phyloP scores from a whole-genome alignment of 257 asterid species.

The Solanum tarapatanum region DNA sequence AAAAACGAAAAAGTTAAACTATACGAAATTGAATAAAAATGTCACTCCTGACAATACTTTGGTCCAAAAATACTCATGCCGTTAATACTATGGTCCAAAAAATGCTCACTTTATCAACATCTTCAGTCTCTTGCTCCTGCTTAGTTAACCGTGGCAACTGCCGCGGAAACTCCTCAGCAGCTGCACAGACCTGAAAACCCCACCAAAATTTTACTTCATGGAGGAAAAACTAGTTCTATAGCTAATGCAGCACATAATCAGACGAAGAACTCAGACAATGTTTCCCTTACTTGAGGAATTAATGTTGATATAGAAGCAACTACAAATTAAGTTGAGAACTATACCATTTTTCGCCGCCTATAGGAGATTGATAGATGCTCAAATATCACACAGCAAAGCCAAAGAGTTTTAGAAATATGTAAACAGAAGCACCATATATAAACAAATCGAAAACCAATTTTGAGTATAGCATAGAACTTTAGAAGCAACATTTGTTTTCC shows the following conservation, averaged over 20 bases:
- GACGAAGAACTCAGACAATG: background rate
- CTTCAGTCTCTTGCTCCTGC: background rate
- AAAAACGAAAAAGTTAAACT: rapidly evolving
- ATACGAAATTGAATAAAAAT: background rate
- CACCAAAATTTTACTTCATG: background rate
- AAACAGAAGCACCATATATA: background rate
- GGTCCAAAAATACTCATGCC: background rate
- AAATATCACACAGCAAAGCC: background rate
- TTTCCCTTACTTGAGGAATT: background rate
- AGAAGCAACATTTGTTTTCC: background rate
- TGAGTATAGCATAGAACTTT: background rate
- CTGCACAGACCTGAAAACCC: background rate
- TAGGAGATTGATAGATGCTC: background rate
- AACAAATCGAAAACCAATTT: background rate
- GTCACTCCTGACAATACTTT: background rate
- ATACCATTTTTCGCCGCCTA: background rate
- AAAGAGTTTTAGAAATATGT: background rate
- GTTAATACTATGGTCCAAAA: background rate
- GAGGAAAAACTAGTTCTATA: background rate
- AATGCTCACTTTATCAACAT: background rate
- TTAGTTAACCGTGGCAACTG: background rate
- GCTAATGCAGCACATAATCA: background rate
- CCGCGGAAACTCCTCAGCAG: background rate
- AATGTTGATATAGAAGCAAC: background rate
- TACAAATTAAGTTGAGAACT: background rate